A percentile compares a stretch with the other conserved stretches of the same genome.
phyloP scores from a whole-genome alignment of 2,329 filamentous ascomycete genomes.

The Aspergillus viridinutans region DNA sequence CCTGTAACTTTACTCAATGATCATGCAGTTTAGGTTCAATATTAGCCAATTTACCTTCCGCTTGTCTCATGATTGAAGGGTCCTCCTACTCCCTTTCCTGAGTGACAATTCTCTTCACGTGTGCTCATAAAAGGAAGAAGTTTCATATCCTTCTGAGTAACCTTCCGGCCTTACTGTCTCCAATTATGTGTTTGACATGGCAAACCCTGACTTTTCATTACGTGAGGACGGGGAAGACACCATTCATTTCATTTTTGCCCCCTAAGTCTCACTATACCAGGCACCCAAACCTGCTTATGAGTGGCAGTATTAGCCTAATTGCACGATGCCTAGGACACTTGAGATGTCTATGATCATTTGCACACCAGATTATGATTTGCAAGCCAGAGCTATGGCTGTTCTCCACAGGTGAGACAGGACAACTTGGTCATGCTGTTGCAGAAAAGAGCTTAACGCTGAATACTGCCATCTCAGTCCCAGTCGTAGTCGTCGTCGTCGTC shows the following conservation, averaged over 20 bases:
- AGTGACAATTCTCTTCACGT: not conserved
- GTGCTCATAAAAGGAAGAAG: not conserved
- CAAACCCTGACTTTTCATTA: not conserved
- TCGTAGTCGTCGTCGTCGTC: constrained; percentile 45
- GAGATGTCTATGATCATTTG: not conserved
- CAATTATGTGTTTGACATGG: not conserved
- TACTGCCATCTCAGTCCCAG: constrained; percentile 39
- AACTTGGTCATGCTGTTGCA: not conserved
- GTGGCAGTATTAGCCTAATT: not conserved
- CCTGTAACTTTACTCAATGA: constrained; percentile 32
- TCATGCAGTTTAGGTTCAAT: constrained; percentile 26
- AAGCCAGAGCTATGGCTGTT: not conserved
- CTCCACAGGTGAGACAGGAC: not conserved
- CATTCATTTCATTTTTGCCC: not conserved
- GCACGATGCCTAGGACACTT: not conserved
- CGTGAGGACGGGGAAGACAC: not conserved
- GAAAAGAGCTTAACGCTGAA: not conserved
- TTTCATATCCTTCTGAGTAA: not conserved
- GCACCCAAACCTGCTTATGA: not conserved
- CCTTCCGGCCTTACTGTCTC: not conserved
- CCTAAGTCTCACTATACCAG: not conserved
- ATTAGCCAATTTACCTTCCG: not conserved
- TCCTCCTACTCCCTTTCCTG: not conserved
- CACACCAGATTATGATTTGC: not conserved
- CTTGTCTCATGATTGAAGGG: not conserved